Percentiles rank a stretch among this genome's conserved stretches.
Conservation (phyloP, 2,329 filamentous ascomycete species). For the Nemania sp. region DNA sequence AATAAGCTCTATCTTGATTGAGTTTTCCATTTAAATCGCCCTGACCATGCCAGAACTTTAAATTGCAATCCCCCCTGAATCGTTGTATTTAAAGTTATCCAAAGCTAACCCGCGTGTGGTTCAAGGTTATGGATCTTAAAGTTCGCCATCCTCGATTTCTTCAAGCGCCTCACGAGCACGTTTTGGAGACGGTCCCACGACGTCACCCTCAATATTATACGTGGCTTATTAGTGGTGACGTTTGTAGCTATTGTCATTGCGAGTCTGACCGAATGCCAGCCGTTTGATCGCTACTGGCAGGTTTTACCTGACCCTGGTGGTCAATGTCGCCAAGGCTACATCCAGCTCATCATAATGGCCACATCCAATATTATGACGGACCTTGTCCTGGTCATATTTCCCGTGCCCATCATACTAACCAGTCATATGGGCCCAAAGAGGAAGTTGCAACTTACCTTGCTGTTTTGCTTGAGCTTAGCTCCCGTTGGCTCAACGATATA, state of each 20-base stretch:
- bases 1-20: background rate
- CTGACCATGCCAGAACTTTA: background rate
- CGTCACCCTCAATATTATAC: slow-evolving; percentile 70
- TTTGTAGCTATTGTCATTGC: slow-evolving; percentile 81
- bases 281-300: slow-evolving; percentile 77
- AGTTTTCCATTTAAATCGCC: background rate
- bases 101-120: slow-evolving; percentile 16
- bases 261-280: slow-evolving; percentile 81
- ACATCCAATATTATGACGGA: slow-evolving; percentile 87
- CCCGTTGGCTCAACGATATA: slow-evolving; percentile 81
- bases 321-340: slow-evolving; percentile 83
- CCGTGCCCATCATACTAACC: slow-evolving; percentile 82
- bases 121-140: slow-evolving; percentile 91
- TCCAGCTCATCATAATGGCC: slow-evolving; percentile 89
- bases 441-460: slow-evolving; percentile 75
- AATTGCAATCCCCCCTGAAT: background rate
- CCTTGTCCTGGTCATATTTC: slow-evolving; percentile 82
- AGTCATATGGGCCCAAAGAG: slow-evolving; percentile 77
- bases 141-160: slow-evolving; percentile 86
- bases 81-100: background rate
- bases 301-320: slow-evolving; percentile 84
- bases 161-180: slow-evolving; percentile 80
- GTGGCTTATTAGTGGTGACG: slow-evolving; percentile 75
- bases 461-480: slow-evolving; percentile 84
- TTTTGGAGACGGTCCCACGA: slow-evolving; percentile 83